Conservation (phyloP, 208 protist species). For the Perkinsela sp. region DNA sequence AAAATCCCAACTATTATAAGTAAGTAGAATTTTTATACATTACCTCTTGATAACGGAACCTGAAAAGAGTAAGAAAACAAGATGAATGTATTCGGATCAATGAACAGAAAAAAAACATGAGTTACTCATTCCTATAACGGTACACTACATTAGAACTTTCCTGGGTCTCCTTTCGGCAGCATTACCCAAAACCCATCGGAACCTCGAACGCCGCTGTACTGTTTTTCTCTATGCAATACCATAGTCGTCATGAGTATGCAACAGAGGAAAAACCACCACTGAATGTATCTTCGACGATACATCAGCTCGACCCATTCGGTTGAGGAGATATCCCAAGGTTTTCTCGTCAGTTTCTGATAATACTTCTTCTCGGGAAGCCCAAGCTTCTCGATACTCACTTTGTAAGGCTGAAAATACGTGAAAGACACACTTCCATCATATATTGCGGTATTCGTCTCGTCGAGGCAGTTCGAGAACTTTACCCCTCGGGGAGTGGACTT, state of each 20-base stretch:
- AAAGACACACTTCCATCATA: neutral
- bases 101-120: neutral
- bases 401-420: neutral
- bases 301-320: neutral
- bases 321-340: neutral
- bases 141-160: slow-evolving; percentile 1
- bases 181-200: neutral
- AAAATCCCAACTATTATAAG: slow-evolving; percentile 1
- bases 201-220: slow-evolving; percentile 4
- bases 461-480: neutral
- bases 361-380: neutral
- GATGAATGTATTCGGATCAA: neutral
- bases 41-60: neutral
- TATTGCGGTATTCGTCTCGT: neutral
- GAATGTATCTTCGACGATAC: neutral
- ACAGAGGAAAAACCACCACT: neutral
- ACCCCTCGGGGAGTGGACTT: neutral
- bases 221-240: neutral
- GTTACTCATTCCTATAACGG: neutral
- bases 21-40: slow-evolving; percentile 1
- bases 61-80: slow-evolving; percentile 1
- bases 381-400: neutral
- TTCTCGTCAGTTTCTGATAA: neutral
- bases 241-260: neutral
- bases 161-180: neutral